phyloP scores from a whole-genome alignment of 345 rosid genomes.

The Excoecaria cochinchinensis region DNA sequence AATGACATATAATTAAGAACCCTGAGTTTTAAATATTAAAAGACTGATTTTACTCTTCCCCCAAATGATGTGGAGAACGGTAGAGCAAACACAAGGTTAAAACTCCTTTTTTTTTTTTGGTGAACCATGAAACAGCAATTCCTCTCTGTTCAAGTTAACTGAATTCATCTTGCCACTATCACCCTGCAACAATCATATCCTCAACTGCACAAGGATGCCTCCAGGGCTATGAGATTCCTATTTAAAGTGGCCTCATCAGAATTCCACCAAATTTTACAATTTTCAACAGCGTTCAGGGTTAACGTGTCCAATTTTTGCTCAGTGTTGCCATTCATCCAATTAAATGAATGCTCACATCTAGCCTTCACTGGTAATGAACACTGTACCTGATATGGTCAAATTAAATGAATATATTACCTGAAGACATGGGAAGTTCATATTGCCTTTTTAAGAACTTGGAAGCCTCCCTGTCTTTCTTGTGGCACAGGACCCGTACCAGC shows the following conservation, averaged over 20 bases:
- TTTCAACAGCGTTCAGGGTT: not conserved
- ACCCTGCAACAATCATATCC: not conserved
- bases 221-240: not conserved
- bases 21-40: not conserved
- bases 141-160: not conserved
- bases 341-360: not conserved
- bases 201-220: not conserved
- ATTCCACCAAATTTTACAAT: not conserved
- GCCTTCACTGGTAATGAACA: not conserved
- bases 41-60: not conserved
- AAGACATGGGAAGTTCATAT: conserved; percentile 87
- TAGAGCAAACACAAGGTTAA: not conserved
- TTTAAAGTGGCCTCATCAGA: not conserved
- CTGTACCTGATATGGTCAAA: not conserved
- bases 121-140: not conserved
- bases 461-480: conserved; percentile 86
- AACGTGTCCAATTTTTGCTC: not conserved
- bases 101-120: not conserved
- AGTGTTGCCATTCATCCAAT: not conserved
- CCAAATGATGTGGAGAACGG: not conserved
- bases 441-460: conserved; percentile 80
- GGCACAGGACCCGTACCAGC: conserved; percentile 85
- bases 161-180: not conserved
- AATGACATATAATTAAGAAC: not conserved
- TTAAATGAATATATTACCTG: conserved; percentile 56